A percentile compares a stretch with the other conserved stretches of the same genome.
Evolutionary conservation across 202 grass and related monocot genomes (phyloP).

Genomic region (Dendrocalamus latiflorus): DNA sequence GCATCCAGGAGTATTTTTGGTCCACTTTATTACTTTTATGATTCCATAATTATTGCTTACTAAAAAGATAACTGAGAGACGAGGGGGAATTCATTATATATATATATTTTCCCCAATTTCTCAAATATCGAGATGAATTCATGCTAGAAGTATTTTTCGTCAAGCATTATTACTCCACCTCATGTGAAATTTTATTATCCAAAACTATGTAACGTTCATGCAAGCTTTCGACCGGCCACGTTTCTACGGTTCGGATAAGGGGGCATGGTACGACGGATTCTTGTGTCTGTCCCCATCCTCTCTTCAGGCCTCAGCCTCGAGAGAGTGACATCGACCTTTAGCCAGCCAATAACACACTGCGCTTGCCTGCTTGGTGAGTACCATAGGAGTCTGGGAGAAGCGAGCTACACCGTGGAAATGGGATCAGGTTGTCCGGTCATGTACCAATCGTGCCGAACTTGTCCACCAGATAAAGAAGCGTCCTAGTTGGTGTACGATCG

Average conservation of each 20-base stretch:
- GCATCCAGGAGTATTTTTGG: neutral
- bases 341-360: neutral
- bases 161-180: neutral
- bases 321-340: constrained; percentile 24
- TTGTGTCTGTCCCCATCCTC: neutral
- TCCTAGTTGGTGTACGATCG: neutral
- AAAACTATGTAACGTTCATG: no score
- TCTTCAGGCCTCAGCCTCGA: neutral
- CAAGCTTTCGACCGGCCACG: neutral
- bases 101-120: no score
- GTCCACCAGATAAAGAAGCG: constrained; percentile 4
- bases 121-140: no score
- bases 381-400: neutral
- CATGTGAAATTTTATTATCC: neutral
- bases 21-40: neutral
- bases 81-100: no score
- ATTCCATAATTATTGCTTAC: no score
- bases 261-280: constrained; percentile 21
- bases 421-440: neutral
- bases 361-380: neutral
- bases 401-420: neutral
- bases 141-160: neutral
- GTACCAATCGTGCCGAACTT: constrained; percentile 17
- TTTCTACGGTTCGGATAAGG: constrained; percentile 26
- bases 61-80: no score